phyloP scores from a whole-genome alignment of 331 rosid genomes.

The Rhamnella rubrinervis region DNA sequence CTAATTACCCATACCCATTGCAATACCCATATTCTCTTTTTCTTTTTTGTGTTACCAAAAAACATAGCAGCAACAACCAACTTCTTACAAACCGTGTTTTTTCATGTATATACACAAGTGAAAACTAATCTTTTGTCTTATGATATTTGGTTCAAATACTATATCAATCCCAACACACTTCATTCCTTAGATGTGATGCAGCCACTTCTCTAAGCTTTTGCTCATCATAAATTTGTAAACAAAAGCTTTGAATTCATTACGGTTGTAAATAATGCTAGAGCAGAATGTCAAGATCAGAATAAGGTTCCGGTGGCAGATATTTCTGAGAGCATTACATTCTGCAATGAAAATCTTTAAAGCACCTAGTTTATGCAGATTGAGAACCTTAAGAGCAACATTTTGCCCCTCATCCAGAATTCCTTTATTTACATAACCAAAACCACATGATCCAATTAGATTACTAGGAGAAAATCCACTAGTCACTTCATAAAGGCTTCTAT shows the following conservation, averaged over 20 bases:
- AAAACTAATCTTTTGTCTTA: too few species aligned
- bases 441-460: slow-evolving; percentile 21
- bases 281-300: slow-evolving; percentile 20
- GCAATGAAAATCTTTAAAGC: slow-evolving; percentile 20
- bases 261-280: neutral
- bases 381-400: slow-evolving; percentile 21
- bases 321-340: slow-evolving; percentile 25
- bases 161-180: too few species aligned
- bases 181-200: too few species aligned
- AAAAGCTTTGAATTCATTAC: slow-evolving; percentile 28
- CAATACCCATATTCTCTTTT: too few species aligned
- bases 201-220: slow-evolving; percentile 28
- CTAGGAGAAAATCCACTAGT: neutral
- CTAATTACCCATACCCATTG: too few species aligned
- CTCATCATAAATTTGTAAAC: slow-evolving; percentile 20
- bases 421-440: slow-evolving; percentile 18
- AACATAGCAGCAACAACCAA: too few species aligned
- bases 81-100: too few species aligned
- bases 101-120: too few species aligned
- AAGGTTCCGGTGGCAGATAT: slow-evolving; percentile 24
- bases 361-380: slow-evolving; percentile 13
- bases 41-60: too few species aligned
- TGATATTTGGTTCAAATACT: too few species aligned
- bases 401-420: neutral
- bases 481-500: neutral